These are phyloP conservation scores for Cladorrhinum sp. DNA, from an alignment of 2,329 filamentous ascomycete genomes.

Conservation along the genomic window DNA sequence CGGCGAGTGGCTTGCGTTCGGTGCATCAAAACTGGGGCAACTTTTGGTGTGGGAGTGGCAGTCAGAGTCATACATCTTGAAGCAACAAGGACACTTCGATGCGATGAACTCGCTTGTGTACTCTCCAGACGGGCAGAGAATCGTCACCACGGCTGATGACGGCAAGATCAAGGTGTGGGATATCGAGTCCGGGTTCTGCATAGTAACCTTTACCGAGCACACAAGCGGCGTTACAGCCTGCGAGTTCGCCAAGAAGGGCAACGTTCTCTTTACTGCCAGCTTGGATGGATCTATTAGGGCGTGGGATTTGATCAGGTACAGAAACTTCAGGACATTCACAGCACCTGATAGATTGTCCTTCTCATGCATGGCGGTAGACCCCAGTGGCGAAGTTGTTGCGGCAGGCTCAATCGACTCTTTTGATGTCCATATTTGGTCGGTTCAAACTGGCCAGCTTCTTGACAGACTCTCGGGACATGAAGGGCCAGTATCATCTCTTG, in stretches of 20 bases:
- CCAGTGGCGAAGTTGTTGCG: conserved; percentile 92
- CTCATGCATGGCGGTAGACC: conserved; percentile 92
- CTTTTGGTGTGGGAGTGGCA: conserved; percentile 99
- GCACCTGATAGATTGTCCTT: conserved; percentile 89
- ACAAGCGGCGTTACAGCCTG: conserved; percentile 91
- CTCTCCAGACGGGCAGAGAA: conserved; percentile 86
- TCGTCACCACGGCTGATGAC: conserved; percentile 92
- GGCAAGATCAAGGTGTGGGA: conserved; percentile 99
- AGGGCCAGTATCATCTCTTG: conserved; percentile 82
- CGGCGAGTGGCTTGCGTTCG: conserved; percentile 96
- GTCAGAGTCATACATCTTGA: conserved; percentile 96
- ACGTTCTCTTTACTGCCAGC: conserved; percentile 92
- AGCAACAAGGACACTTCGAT: conserved; percentile 97
- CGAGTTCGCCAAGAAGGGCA: conserved; percentile 92
- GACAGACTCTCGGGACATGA: conserved; percentile 91
- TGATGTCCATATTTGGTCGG: conserved; percentile 97
- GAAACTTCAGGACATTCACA: conserved; percentile 97
- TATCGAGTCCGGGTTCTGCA: conserved; percentile 91
- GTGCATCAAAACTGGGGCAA: conserved; percentile 90
- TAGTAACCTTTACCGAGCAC: conserved; percentile 97
- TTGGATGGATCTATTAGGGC: conserved; percentile 91
- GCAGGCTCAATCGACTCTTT: conserved; percentile 95
- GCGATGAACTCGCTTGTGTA: conserved; percentile 92
- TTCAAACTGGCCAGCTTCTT: conserved; percentile 92
- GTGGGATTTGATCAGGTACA: conserved; percentile 93